phyloP scores from a whole-genome alignment of 345 rosid species.

The Moricandia moricandioides region DNA sequence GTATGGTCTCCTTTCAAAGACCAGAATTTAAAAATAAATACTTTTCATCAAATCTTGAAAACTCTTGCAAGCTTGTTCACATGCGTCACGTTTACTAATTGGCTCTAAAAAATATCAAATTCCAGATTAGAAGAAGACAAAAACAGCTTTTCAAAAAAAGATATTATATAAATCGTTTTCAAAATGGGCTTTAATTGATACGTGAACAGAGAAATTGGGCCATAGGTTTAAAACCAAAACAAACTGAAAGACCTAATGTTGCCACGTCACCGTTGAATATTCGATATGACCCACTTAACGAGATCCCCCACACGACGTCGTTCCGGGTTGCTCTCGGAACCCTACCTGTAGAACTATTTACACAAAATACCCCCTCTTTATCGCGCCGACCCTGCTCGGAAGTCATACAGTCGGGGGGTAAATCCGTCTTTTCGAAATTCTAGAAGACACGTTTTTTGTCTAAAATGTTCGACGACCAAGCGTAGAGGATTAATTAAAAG shows the following conservation, averaged over 20 bases:
- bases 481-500: not conserved
- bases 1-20: constrained; percentile 2
- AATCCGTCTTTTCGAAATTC: not conserved
- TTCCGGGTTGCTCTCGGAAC: not conserved
- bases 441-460: constrained; percentile 13
- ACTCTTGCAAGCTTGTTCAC: constrained; percentile 14
- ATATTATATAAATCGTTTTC: not conserved
- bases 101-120: constrained; percentile 1
- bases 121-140: constrained; percentile 1
- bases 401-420: not conserved
- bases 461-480: constrained; percentile 10
- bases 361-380: constrained; percentile 5
- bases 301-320: constrained; percentile 12
- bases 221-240: constrained; percentile 11
- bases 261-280: constrained; percentile 34
- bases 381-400: constrained; percentile 15
- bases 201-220: constrained; percentile 34
- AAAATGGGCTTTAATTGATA: constrained; percentile 33
- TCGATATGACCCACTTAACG: constrained; percentile 23
- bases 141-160: not conserved
- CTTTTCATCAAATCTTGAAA: not conserved
- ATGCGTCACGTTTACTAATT: constrained; percentile 21
- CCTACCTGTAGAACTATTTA: constrained; percentile 14
- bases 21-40: not conserved
- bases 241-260: constrained; percentile 3